These are phyloP conservation scores for Tremella mesenterica DNA, from an alignment of 768 basidiomycete species.

Conservation along the genomic window DNA sequence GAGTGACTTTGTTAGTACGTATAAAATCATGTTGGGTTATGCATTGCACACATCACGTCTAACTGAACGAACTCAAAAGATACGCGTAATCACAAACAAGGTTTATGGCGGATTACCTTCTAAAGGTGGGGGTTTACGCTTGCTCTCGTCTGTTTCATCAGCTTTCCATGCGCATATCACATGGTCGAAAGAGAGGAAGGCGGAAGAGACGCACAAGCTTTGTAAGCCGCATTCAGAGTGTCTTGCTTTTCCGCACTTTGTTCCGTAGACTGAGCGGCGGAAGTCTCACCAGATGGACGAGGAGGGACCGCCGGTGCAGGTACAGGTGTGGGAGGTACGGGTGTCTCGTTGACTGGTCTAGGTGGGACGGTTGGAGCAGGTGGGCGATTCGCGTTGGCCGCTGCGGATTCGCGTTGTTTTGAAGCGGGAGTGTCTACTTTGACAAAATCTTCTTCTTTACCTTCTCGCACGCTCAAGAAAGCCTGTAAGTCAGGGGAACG, in stretches of 20 bases:
- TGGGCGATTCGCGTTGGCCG: background rate
- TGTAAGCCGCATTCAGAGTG: constrained; percentile 17
- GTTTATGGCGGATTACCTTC: background rate
- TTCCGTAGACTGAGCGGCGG: background rate
- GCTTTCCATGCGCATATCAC: too few species aligned
- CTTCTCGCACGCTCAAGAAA: constrained; percentile 39
- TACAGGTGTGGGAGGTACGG: constrained; percentile 1
- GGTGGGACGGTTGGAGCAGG: background rate
- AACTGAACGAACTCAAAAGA: too few species aligned
- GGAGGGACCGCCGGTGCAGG: background rate
- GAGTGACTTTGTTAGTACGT: too few species aligned
- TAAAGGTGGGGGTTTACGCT: background rate
- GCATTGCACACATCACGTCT: too few species aligned
- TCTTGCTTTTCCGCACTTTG: constrained; percentile 8
- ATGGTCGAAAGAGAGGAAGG: background rate
- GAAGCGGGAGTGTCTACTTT: constrained; percentile 41
- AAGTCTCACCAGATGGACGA: constrained; percentile 1
- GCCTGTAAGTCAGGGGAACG: too few species aligned
- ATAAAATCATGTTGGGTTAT: too few species aligned
- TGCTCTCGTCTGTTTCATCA: constrained; percentile 2
- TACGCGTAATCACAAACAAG: too few species aligned
- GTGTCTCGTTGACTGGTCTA: background rate
- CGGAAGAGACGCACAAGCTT: constrained; percentile 18
- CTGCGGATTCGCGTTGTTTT: constrained; percentile 33
- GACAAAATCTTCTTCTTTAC: constrained; percentile 39